Base-by-base conservation (phyloP, 495 filamentous ascomycete genomes). In the Aspergillus sclerotiicarbonarius region DNA sequence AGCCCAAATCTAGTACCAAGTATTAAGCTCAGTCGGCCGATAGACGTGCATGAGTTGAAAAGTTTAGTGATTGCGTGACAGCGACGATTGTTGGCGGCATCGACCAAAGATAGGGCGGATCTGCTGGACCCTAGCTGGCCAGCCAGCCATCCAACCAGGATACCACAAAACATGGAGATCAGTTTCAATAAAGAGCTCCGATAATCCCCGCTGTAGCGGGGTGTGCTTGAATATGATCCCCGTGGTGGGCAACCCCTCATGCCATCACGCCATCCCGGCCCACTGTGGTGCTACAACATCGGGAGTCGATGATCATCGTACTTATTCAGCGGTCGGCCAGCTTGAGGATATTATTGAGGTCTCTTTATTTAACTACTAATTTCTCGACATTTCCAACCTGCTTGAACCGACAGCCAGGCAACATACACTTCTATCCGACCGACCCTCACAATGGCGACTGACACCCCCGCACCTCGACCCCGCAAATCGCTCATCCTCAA, bases 401-500 rank as follows among this genome's bases (percentile, higher is more conserved):
- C 5, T 5, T 25, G 25, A 25, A 25, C 25, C 25, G 25, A 25
- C 25, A 3, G 2, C 25, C 2, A 25, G 25, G 25, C 25, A 35
- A 35, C 33, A 3, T 7, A 41, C 37, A 25, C 5, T 25, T 25
- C 5, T 5, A 25, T 25, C n/a, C n/a, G 10, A 33, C 31, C 31
- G 10, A 33, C 12, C 37, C 15, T 20, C 30, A 60, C n/a, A 39
- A 60, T 60, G 54, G 25, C 51, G 4, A 45, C 35, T 12, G 33
- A 59, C 6, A 25, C 53, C 41, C 19, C n/a, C 10, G 13, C 49
- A 15, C 43, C 48, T 7, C 53, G 58, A 19, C 66, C 70, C 8
- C 67, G 62, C 35, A 84, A 84, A 63, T 76, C 76, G 30, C 62
- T 84, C 16, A 80, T 84, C 21, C 74, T 86, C 53, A 86, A 84